Evolutionary conservation across 805 yeast species (phyloP).

Genomic region (Ogataea haglerorum): DNA sequence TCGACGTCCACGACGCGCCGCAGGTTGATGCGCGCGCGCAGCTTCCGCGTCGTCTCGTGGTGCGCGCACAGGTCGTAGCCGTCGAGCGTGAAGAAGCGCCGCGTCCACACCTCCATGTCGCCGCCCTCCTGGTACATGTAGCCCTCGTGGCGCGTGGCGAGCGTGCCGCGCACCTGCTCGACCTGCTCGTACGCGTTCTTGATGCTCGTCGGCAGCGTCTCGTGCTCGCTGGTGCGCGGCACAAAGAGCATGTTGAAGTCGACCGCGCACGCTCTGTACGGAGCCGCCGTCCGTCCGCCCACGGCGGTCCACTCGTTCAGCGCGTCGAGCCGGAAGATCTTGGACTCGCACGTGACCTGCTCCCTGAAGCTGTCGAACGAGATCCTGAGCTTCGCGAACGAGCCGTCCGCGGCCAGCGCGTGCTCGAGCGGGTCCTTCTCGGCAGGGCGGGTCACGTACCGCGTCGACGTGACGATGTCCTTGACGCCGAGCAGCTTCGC

Average conservation of each 20-base stretch:
- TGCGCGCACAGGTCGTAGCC: slow-evolving; percentile 75
- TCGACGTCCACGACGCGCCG: slow-evolving; percentile 57
- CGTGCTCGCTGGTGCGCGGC: slow-evolving; percentile 58
- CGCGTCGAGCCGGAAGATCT: slow-evolving; percentile 54
- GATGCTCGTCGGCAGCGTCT: slow-evolving; percentile 69
- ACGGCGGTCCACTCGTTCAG: slow-evolving; percentile 77
- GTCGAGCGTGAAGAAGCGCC: slow-evolving; percentile 69
- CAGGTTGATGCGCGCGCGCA: slow-evolving; percentile 74
- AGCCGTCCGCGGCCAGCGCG: slow-evolving; percentile 78
- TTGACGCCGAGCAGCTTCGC: slow-evolving; percentile 36
- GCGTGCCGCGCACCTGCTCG: slow-evolving; percentile 31
- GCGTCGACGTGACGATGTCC: slow-evolving; percentile 46
- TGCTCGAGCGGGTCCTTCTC: slow-evolving; percentile 56
- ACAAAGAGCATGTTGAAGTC: slow-evolving; percentile 66
- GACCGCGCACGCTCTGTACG: slow-evolving; percentile 63
- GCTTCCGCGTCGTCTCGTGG: slow-evolving; percentile 62
- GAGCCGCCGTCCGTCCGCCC: slow-evolving; percentile 37
- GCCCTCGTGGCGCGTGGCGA: slow-evolving; percentile 50
- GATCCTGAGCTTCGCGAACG: slow-evolving; percentile 77
- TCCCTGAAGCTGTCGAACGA: slow-evolving; percentile 56
- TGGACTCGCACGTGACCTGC: slow-evolving; percentile 50
- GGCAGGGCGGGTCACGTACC: slow-evolving; percentile 48
- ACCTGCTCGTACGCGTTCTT: slow-evolving; percentile 46
- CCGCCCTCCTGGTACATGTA: slow-evolving; percentile 88
- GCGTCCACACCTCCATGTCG: slow-evolving; percentile 70